These are phyloP conservation scores for Tephrocybe sp. DNA, from an alignment of 768 basidiomycete genomes.

Conservation along the genomic window DNA sequence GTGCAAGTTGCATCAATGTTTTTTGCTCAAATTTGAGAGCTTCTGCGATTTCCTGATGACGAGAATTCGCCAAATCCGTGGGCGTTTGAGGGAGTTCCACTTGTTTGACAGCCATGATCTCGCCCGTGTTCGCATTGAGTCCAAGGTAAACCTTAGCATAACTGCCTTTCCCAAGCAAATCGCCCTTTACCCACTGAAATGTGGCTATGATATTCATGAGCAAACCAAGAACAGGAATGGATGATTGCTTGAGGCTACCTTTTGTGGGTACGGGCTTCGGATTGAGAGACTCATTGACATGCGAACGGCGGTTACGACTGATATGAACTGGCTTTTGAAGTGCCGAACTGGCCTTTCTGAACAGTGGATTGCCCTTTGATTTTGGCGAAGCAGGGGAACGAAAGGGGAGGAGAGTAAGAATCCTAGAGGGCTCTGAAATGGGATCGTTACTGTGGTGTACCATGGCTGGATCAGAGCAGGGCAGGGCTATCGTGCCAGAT, in stretches of 20 bases:
- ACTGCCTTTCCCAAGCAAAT: slow-evolving; percentile 90
- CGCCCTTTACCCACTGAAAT: slow-evolving; percentile 91
- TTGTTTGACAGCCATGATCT: slow-evolving; percentile 95
- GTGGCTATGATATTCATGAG: slow-evolving; percentile 38
- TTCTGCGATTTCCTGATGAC: slow-evolving; percentile 68
- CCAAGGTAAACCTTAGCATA: slow-evolving; percentile 92
- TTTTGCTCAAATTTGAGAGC: slow-evolving; percentile 85
- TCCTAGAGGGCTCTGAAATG: slow-evolving; percentile 1
- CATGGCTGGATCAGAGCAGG: slow-evolving; percentile 5
- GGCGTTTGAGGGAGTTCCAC: slow-evolving; percentile 81
- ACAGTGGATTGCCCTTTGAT: not conserved
- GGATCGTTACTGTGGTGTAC: not conserved
- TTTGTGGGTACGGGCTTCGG: slow-evolving; percentile 6
- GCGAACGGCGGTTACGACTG: not conserved
- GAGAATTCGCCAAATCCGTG: slow-evolving; percentile 62
- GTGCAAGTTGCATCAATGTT: slow-evolving; percentile 83
- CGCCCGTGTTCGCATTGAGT: slow-evolving; percentile 84
- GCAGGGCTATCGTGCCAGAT: not conserved
- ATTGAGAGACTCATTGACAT: not conserved
- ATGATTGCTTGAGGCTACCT: not conserved
- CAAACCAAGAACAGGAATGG: not conserved
- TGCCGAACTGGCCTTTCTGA: not conserved
- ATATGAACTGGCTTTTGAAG: not conserved
- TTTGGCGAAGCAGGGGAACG: not conserved
- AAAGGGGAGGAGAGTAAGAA: slow-evolving; percentile 6